Evolutionary conservation across 2,329 filamentous ascomycete species (phyloP), one percentile per base, ranked within the genome.

Genomic region (Didymosphaeria variabile): DNA sequence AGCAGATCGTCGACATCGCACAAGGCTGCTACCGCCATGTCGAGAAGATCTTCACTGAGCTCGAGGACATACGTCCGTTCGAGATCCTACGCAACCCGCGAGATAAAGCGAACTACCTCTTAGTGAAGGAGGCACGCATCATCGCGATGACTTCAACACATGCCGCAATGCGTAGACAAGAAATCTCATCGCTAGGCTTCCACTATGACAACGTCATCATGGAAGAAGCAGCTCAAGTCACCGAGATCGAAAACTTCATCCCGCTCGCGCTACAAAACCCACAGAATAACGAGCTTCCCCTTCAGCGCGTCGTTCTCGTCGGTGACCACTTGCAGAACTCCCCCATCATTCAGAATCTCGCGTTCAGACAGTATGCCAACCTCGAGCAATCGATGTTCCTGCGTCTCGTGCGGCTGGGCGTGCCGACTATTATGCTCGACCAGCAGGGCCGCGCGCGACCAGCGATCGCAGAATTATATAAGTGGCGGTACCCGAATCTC

Each of bases 121-220:
- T 99, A 36, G 91, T 93, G 6, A 97, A 93, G 72, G 94, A 98
- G 79, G 96, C 96, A n/a, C 90, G 95, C 38, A 95, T 99, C 64
- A 90, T 99, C 66, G 96, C 95, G 60, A 99, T 99, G 96, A 99
- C 95, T 19, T 96, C 94, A 4, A 99, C 96, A 0, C 95, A 99
- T 78, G 96, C 95, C 5, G 95, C 95, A 1, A 99, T 99, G 86
- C 89, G 93, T 63, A 86, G 94, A 64, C 89, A 92, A 65, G 94
- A 98, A 72, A 98, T 99, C 70, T 91, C 93, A 0, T 86, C 87
- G 17, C 85, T 98, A n/a, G 94, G 94, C 17, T 99, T 99, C 80
- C 92, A 93, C 69, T 99, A 99, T 72, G 94, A 98, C 82, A 99
- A 97, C 66, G 91, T 99, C 13, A 86, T 99, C 56, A 97, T 99